A percentile compares a stretch with the other conserved stretches of the same genome.
Evolutionary conservation across 192 early-diverging fungal species (phyloP).

Genomic region (Entomortierella lignicola): DNA sequence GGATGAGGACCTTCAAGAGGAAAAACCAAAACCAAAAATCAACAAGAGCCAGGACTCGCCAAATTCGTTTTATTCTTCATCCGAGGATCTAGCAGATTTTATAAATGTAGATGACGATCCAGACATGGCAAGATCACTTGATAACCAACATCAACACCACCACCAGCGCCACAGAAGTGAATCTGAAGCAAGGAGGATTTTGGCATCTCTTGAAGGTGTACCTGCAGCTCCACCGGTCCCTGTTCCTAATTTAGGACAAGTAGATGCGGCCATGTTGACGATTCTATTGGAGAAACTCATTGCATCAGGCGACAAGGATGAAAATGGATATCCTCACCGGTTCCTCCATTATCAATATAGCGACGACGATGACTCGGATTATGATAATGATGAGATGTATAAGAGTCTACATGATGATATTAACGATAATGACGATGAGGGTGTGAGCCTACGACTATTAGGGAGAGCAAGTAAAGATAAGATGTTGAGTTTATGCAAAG

Average conservation of each 20-base stretch:
- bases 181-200: background rate
- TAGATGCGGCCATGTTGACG: constrained; percentile 19
- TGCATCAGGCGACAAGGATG: background rate
- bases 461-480: no score
- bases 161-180: no score
- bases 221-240: background rate
- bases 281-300: constrained; percentile 19
- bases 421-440: no score
- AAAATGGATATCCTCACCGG: background rate
- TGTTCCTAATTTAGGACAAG: background rate
- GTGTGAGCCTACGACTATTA: no score
- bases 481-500: no score
- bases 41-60: background rate
- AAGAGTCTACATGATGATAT: no score
- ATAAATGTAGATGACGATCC: no score
- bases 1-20: constrained; percentile 21
- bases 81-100: background rate
- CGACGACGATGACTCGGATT: constrained; percentile 4
- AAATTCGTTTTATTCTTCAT: background rate
- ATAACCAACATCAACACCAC: background rate
- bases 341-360: background rate
- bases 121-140: background rate
- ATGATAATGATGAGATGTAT: background rate
- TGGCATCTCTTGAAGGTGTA: constrained; percentile 1
- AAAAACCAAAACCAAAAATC: background rate